Evolutionary conservation across 2,329 filamentous ascomycete genomes (phyloP).

Genomic region (Apiospora saccharicola): DNA sequence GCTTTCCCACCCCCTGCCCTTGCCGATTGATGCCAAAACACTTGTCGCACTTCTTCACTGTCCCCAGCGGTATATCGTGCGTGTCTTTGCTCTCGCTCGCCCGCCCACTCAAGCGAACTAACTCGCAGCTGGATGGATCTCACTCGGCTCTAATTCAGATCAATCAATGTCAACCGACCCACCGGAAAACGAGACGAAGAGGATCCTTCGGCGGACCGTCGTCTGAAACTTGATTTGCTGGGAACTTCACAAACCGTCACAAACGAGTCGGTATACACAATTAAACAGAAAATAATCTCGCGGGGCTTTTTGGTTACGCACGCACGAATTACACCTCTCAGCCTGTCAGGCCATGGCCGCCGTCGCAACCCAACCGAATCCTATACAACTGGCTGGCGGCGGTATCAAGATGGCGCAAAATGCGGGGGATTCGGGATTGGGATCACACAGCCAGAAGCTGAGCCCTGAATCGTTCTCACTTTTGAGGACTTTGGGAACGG

Average conservation of each 20-base stretch:
- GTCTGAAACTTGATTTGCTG: slow-evolving; percentile 24
- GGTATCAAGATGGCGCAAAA: slow-evolving; percentile 27
- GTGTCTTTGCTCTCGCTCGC: background rate
- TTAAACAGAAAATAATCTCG: background rate
- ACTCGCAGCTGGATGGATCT: slow-evolving; percentile 8
- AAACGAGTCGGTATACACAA: slow-evolving; percentile 6
- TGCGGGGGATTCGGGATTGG: slow-evolving; percentile 25
- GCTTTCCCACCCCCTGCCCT: background rate
- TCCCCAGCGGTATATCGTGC: background rate
- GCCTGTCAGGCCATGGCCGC: slow-evolving; percentile 33
- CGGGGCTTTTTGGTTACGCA: background rate
- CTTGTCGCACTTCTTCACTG: background rate
- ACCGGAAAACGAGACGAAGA: slow-evolving; percentile 19
- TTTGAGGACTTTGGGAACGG: slow-evolving; percentile 81
- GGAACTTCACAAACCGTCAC: slow-evolving; percentile 15
- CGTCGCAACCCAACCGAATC: slow-evolving; percentile 31
- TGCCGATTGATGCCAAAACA: background rate
- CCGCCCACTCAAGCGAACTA: background rate
- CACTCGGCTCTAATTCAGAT: slow-evolving; percentile 18
- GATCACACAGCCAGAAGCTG: slow-evolving; percentile 33
- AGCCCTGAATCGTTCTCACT: slow-evolving; percentile 70
- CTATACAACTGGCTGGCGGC: slow-evolving; percentile 27
- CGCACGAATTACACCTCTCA: slow-evolving; percentile 38
- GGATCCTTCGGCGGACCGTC: slow-evolving; percentile 20
- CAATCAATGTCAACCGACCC: slow-evolving; percentile 6